Evolutionary conservation across 768 basidiomycete species (phyloP).

Genomic region (Tricholoma furcatifolium): DNA sequence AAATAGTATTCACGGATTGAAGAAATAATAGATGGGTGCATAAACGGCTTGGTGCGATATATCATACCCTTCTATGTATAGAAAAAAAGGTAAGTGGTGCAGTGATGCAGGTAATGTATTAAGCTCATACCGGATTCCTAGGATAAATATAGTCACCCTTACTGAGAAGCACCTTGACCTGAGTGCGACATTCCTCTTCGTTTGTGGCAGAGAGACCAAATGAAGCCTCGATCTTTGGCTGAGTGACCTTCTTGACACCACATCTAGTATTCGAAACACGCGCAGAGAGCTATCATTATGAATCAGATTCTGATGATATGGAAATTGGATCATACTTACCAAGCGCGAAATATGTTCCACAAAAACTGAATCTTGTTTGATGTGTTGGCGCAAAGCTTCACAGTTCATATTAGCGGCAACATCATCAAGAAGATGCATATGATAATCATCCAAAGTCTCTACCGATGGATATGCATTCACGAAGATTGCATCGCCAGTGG

Average conservation of each 20-base stretch:
- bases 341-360: background rate
- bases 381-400: background rate
- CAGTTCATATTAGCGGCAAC: background rate
- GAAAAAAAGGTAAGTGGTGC: too few species aligned
- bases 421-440: background rate
- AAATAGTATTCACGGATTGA: conserved; percentile 1
- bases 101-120: too few species aligned
- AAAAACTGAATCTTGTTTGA: background rate
- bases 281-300: background rate
- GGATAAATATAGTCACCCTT: background rate
- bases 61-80: background rate
- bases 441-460: background rate
- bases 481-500: background rate
- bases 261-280: background rate
- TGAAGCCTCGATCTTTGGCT: background rate
- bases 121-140: too few species aligned
- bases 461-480: background rate
- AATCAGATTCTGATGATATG: background rate
- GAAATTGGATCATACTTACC: background rate
- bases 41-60: background rate
- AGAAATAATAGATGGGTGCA: background rate
- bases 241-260: background rate
- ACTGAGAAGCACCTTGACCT: background rate
- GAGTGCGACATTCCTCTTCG: background rate
- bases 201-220: background rate